Evolutionary conservation across 805 yeast genomes (phyloP), one percentile per base, ranked within the genome.

Genomic region (Pichia exigua): DNA sequence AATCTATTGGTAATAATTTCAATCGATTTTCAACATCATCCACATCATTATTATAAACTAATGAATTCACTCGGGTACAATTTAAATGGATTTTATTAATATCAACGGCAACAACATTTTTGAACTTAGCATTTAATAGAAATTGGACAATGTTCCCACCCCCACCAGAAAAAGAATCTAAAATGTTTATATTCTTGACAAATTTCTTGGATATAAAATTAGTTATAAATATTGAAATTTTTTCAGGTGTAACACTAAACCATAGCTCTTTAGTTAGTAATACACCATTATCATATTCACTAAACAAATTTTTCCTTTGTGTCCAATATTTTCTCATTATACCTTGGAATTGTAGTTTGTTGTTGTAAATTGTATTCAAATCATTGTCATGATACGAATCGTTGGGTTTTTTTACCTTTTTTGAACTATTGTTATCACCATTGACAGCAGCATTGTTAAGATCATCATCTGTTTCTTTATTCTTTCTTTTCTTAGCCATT

Each of bases 181-280:
- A 63, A 9, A 55, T 50, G 15, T 24, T 45, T 4, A 54, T 38
- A 9, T 30, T 15, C 5, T 40, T 50, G 3, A 43, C 27, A 17
- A 27, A 20, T 2, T 86, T 74, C 61, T 89, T 73, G 47, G 70
- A 65, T 18, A 83, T 66, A 51, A 79, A 74, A 49, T 75, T 72
- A 0, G 90, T 85, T 0, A 76, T 66, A 58, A 79, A 81, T 7
- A 69, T 66, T 1, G 96, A 94, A 1, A 87, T 69, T 1, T 65
- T 60, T 61, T 91, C 97, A 0, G 96, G 91, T 0, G 98, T 91
- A 6, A 89, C 96, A 51, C 92, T 83, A 65, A 74, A 91, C 94
- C 96, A 87, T 47, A 89, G 73, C 61, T 85, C 94, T 17, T 77
- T 71, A 1, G 85, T 84, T 70, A 91, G 72, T 49, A 73, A 73